These are phyloP conservation scores for Zarea fungicola DNA, from an alignment of 2,329 filamentous ascomycete species.

Conservation along the genomic window DNA sequence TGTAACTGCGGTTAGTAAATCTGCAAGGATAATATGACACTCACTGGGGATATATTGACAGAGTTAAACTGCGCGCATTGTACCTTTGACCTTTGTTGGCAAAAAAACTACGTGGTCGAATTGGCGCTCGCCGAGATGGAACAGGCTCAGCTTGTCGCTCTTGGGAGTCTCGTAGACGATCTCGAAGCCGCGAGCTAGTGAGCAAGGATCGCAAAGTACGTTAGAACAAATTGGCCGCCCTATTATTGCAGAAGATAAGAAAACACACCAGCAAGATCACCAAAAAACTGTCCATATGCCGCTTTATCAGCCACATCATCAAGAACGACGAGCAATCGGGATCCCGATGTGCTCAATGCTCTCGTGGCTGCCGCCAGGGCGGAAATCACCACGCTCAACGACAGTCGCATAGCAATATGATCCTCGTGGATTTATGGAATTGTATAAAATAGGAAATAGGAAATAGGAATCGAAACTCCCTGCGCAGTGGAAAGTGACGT, in stretches of 20 bases:
- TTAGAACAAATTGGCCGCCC: neutral
- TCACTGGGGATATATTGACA: too few relatives aligned
- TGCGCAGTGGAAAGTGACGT: neutral
- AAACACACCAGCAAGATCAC: slow-evolving; percentile 62
- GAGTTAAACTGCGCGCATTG: neutral
- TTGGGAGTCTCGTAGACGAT: slow-evolving; percentile 80
- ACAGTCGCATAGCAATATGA: slow-evolving; percentile 60
- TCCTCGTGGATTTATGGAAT: neutral
- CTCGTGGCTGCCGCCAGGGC: slow-evolving; percentile 61
- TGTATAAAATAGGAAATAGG: neutral
- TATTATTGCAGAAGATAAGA: neutral
- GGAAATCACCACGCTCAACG: slow-evolving; percentile 65
- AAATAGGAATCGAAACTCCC: neutral
- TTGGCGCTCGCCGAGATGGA: slow-evolving; percentile 77
- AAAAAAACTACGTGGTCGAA: slow-evolving; percentile 91
- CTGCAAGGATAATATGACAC: neutral
- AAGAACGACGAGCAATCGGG: slow-evolving; percentile 76
- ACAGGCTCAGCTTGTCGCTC: slow-evolving; percentile 69
- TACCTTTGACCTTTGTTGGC: slow-evolving; percentile 86
- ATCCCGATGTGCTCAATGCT: slow-evolving; percentile 74
- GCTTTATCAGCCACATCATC: slow-evolving; percentile 78
- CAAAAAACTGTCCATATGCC: slow-evolving; percentile 76
- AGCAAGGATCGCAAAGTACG: slow-evolving; percentile 19
- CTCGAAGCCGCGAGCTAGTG: slow-evolving; percentile 72
- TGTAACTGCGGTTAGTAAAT: slow-evolving; percentile 5